These are phyloP conservation scores for Xanthoceras sorbifolium DNA, from an alignment of 345 rosid species.

Conservation along the genomic window DNA sequence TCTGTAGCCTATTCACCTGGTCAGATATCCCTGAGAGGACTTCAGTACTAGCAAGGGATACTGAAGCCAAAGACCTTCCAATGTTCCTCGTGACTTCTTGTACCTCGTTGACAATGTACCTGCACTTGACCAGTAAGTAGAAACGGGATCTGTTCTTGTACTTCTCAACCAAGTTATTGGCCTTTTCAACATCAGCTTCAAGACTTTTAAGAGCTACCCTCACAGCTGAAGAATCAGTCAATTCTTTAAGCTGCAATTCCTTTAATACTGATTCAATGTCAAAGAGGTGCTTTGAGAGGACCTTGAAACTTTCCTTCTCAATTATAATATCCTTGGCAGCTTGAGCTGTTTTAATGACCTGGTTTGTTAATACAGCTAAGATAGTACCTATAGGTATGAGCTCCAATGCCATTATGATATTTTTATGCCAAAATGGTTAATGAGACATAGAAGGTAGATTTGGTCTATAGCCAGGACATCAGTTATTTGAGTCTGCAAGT, in stretches of 20 bases:
- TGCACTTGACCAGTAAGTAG: constrained; percentile 59
- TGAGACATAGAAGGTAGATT: not conserved
- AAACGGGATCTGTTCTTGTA: constrained; percentile 57
- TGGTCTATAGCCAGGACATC: not conserved
- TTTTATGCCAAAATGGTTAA: constrained; percentile 1
- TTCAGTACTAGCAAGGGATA: constrained; percentile 57
- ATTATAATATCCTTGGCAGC: constrained; percentile 65
- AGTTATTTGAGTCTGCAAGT: not conserved
- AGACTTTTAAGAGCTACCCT: constrained; percentile 55
- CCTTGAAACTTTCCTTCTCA: constrained; percentile 69
- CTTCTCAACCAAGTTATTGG: constrained; percentile 58
- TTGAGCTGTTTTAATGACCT: constrained; percentile 69
- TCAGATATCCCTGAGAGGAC: constrained; percentile 56
- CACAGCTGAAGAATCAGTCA: constrained; percentile 61
- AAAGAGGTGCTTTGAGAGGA: constrained; percentile 61
- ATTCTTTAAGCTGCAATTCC: constrained; percentile 53
- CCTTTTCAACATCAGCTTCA: constrained; percentile 63
- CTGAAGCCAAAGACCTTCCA: constrained; percentile 59
- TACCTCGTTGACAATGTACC: constrained; percentile 59
- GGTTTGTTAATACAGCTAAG: constrained; percentile 56
- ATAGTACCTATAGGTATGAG: constrained; percentile 69
- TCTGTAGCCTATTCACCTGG: constrained; percentile 58
- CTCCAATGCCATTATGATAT: constrained; percentile 47
- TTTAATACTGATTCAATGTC: constrained; percentile 66
- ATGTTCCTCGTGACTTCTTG: constrained; percentile 66